phyloP scores from a whole-genome alignment of 768 basidiomycete genomes.

The Leccinellum albellum region DNA sequence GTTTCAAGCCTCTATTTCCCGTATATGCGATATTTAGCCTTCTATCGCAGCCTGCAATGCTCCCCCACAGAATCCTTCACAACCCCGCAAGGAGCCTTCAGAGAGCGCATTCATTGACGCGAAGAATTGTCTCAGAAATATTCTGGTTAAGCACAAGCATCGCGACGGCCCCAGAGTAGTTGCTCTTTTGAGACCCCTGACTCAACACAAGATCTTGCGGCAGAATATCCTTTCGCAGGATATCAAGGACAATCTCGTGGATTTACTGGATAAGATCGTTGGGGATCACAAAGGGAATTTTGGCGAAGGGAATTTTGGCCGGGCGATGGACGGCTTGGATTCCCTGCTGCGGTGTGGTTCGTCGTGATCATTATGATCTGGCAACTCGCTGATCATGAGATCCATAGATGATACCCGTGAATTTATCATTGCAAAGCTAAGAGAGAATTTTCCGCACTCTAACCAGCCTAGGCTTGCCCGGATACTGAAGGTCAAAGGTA shows the following conservation, averaged over 20 bases:
- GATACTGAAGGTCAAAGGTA: constrained; percentile 17
- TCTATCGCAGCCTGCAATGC: constrained; percentile 8
- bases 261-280: constrained; percentile 14
- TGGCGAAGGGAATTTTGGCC: constrained; percentile 10
- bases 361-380: background rate
- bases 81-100: background rate
- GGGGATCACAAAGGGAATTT: constrained; percentile 2
- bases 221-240: constrained; percentile 13
- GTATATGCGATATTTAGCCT: background rate
- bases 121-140: constrained; percentile 8
- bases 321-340: constrained; percentile 22
- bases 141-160: constrained; percentile 14
- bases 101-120: constrained; percentile 8
- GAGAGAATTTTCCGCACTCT: background rate
- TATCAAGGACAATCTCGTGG: constrained; percentile 11
- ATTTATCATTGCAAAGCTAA: background rate
- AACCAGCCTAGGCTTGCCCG: constrained; percentile 6
- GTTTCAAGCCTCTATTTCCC: background rate
- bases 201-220: constrained; percentile 14
- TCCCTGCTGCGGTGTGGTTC: constrained; percentile 17
- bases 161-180: constrained; percentile 21
- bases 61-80: background rate
- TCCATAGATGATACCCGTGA: constrained; percentile 10
- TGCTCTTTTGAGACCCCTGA: constrained; percentile 21
- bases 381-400: background rate